Conservation (phyloP, 2,329 filamentous ascomycete species). For the Stromatinia cepivora region DNA sequence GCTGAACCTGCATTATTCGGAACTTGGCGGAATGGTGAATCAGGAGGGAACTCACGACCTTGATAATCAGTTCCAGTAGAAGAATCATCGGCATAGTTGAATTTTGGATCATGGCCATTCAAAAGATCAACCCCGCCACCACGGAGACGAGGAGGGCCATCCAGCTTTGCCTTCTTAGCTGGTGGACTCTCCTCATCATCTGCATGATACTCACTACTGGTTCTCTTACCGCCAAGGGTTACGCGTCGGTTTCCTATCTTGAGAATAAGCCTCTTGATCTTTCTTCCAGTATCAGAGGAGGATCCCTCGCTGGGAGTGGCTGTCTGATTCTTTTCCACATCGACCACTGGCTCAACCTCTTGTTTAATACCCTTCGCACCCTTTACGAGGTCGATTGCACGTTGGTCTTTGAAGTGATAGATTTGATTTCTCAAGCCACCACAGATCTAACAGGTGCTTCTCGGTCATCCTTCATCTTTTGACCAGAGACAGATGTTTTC, state of each 20-base stretch:
- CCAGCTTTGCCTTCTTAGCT: not conserved
- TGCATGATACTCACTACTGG: accelerated
- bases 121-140: not conserved
- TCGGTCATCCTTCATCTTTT: not conserved
- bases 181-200: not conserved
- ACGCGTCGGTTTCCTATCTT: not conserved
- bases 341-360: not conserved
- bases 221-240: not conserved
- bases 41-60: not conserved
- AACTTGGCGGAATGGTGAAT: not conserved
- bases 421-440: not conserved
- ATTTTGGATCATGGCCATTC: not conserved
- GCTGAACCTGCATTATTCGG: not conserved
- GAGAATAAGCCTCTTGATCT: not conserved
- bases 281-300: not conserved
- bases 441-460: not conserved
- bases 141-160: not conserved
- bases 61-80: not conserved
- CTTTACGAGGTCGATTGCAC: not conserved
- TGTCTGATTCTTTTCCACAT: not conserved
- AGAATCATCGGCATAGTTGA: not conserved
- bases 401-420: not conserved
- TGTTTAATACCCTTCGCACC: not conserved
- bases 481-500: not conserved
- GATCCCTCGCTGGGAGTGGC: not conserved